Percentiles rank a stretch among this genome's conserved stretches.
Conservation (phyloP, 2,329 filamentous ascomycete genomes). For the Rutstroemia sydowiana region DNA sequence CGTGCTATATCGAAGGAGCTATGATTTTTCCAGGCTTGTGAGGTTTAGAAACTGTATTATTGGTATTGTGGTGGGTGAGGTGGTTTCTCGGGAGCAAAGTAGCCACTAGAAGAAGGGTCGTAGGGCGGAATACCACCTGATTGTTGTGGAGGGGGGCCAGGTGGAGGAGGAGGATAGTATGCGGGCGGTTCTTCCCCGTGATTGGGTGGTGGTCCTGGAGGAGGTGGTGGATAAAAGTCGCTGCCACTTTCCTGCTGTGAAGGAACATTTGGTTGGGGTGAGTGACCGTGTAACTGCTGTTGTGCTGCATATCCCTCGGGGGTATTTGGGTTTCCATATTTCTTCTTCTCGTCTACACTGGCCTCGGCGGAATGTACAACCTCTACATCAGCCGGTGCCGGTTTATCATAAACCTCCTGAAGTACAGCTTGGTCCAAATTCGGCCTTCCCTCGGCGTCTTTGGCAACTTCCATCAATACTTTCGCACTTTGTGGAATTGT, state of each 20-base stretch:
- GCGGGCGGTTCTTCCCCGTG: neutral
- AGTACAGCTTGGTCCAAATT: slow-evolving; percentile 51
- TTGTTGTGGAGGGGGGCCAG: slow-evolving; percentile 1
- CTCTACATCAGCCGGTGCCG: slow-evolving; percentile 9
- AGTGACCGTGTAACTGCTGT: neutral
- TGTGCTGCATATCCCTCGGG: slow-evolving; percentile 3
- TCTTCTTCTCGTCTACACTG: slow-evolving; percentile 8
- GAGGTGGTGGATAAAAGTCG: neutral
- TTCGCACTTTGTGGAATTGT: slow-evolving; percentile 30
- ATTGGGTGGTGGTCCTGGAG: neutral
- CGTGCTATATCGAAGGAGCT: too few relatives aligned
- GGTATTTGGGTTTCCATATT: slow-evolving; percentile 10
- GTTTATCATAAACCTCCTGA: slow-evolving; percentile 10
- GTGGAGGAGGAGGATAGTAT: slow-evolving; percentile 5
- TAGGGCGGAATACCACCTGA: neutral
- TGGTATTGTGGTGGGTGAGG: too few relatives aligned
- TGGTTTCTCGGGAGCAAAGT: slow-evolving; percentile 10
- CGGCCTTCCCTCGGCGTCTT: slow-evolving; percentile 73
- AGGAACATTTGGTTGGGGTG: neutral
- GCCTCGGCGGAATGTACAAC: slow-evolving; percentile 8
- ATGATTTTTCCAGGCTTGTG: too few relatives aligned
- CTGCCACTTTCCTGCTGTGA: neutral
- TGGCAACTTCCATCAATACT: slow-evolving; percentile 59
- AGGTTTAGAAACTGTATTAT: too few relatives aligned
- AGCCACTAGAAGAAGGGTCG: neutral